Evolutionary conservation across 2,329 filamentous ascomycete species (phyloP), one percentile per base, ranked within the genome.

Genomic region (Verticillium klebahnii): DNA sequence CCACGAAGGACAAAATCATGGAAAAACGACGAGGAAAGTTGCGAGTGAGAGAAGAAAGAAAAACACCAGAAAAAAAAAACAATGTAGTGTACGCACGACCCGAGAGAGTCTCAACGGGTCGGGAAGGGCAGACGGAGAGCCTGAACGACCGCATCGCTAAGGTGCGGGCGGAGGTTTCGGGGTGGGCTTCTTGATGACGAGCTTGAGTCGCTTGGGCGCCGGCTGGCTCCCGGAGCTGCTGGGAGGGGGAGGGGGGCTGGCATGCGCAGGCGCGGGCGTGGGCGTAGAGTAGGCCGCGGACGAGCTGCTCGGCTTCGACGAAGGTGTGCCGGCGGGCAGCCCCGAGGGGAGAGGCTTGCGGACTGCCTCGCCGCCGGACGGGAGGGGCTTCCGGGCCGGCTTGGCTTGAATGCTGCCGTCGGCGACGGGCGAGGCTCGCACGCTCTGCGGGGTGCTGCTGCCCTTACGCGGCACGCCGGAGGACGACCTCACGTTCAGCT

Each of bases 341-440:
- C 59, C 61, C 1, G 60, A 59, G 5, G 74, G 74, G n/a, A 77
- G 56, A 5, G 74, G 74, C 57, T 70, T 75, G 37, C 74, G 69
- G 1, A 60, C 60, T 17, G 55, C 36, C 7, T 50, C 45, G 5
- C 73, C 73, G 5, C 72, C 72, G 3, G 66, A 65, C 2, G 75
- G 75, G 7, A 77, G 66, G 15, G 75, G 75, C 45, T 77, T 77
- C 37, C 75, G 69, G 14, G 69, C 68, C 8, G 74, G 71, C 59
- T 77, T 78, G 14, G 71, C 69, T 1, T 69, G 69, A 31, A 74
- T 73, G 8, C 64, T 76, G 3, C 66, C 62, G 19, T 59, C 59
- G 2, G 61, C 69, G 7, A 67, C 61, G 1, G 77, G 75, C 55
- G 64, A 65, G 29, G 63, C 61, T 23, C 64, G 64, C 19, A 59